Base-by-base conservation (phyloP, 805 yeast species). In the Candida sphagnicola region DNA sequence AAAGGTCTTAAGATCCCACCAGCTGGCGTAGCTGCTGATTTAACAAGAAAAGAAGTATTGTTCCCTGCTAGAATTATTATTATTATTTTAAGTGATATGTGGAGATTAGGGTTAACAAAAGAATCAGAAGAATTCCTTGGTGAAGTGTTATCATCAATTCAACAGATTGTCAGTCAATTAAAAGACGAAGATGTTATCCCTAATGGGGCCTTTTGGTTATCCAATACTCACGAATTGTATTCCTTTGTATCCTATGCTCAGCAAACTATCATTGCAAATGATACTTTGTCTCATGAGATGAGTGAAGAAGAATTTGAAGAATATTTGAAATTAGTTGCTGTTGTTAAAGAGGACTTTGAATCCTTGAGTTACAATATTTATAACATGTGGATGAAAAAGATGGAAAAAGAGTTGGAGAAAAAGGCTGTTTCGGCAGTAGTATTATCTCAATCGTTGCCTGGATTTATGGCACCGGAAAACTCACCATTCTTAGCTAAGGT, bases 41-140 rank as follows among this genome's bases (percentile, higher is more conserved):
- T 88, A 47, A 80, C 90, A 12, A 77, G 87, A 56, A 88, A 89
- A 56, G 98, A 93, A 59, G 95, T 91, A 8, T 71, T 93, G 39
- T 93, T 89, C 80, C 99, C 99, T 18, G 93, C 97, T 1, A 80
- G 96, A 70, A 87, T 93, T 48, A 80, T 93, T 54, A 91, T 93
- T 54, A 84, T 93, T 48, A 83, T 91, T 24, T 71, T 91, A 47
- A 82, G 95, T 53, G 99, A 93, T 61, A 89, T 93, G 98, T 93
- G 99, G 99, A 78, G 98, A 64, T 72, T 91, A 34, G 98, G 98
- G 2, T 75, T 89, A 53, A 88, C 96, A 12, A 80, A 84, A 48
- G 96, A 91, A 61, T 81, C 91, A 56, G 98, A 93, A 67, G 81
- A 80, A 40, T 85, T 93, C 57, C 68, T 93, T 45, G 96, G 96